Percentiles rank a stretch among this genome's conserved stretches.
Evolutionary conservation across 257 asterid species (phyloP).

Genomic region (Leptodermis oblonga): DNA sequence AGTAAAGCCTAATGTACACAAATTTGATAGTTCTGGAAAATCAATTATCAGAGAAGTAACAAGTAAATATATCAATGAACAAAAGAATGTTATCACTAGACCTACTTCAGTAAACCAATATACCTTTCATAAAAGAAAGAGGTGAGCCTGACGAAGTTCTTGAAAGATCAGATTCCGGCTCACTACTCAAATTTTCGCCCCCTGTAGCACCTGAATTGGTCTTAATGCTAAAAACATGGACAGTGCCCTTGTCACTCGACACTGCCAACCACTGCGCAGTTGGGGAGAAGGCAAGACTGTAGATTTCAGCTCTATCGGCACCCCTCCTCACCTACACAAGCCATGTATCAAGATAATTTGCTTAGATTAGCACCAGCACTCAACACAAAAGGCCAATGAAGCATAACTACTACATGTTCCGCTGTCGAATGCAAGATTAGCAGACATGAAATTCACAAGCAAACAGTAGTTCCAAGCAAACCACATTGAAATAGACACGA

Average conservation of each 20-base stretch:
- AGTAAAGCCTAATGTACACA: not conserved
- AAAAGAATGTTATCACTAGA: not conserved
- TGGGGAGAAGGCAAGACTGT: conserved; percentile 80
- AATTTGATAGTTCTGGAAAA: not conserved
- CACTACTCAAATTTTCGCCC: conserved; percentile 44
- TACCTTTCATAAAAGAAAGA: conserved; percentile 88
- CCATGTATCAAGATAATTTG: conserved; percentile 1
- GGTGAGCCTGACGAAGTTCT: conserved; percentile 54
- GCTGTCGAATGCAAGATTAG: not conserved
- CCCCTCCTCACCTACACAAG: conserved; percentile 81
- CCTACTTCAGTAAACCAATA: not conserved
- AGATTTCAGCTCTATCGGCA: conserved; percentile 94
- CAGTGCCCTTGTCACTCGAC: conserved; percentile 95
- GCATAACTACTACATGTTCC: not conserved
- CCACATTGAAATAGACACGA: not conserved
- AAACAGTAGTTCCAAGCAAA: not conserved
- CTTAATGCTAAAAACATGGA: conserved; percentile 86
- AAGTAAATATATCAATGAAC: not conserved
- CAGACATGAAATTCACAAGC: not conserved
- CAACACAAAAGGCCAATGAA: not conserved
- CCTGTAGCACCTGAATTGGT: conserved; percentile 47
- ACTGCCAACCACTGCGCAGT: conserved; percentile 89
- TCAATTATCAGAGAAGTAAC: not conserved
- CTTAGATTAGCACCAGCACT: not conserved
- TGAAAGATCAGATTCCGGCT: conserved; percentile 42